Conservation (phyloP, 2,329 filamentous ascomycete species). For the Dactylellina parvicollis region DNA sequence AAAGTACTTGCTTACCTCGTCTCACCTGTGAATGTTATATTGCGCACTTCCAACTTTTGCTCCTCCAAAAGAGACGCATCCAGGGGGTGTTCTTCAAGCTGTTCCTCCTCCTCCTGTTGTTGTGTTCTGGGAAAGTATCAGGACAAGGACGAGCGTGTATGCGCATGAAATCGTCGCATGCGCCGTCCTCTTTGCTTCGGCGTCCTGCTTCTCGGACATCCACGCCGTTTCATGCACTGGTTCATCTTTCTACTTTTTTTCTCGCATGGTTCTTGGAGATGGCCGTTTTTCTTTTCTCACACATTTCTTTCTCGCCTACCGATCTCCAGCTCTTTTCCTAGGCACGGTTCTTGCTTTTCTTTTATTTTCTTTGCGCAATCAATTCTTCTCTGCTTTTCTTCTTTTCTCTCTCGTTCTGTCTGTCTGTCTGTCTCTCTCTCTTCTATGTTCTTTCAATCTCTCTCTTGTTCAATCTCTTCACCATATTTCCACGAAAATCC, state of each 20-base stretch:
- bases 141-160: background rate
- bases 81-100: no score
- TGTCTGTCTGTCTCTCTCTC: no score
- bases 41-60: no score
- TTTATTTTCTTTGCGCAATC: constrained; percentile 25
- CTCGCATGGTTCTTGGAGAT: constrained; percentile 3
- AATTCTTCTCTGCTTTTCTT: constrained; percentile 19
- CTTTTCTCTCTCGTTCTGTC: constrained; percentile 8
- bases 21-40: no score
- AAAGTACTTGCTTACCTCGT: background rate
- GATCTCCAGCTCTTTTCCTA: constrained; percentile 35
- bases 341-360: constrained; percentile 27
- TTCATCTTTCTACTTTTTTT: constrained; percentile 11
- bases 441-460: constrained; percentile 41
- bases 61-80: no score
- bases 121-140: background rate
- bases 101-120: no score
- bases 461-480: constrained; percentile 14
- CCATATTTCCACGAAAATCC: constrained; percentile 50
- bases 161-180: background rate
- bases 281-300: constrained; percentile 4
- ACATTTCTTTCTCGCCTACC: constrained; percentile 8
- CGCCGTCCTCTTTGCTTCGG: background rate
- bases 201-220: background rate
- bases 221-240: constrained; percentile 15